Evolutionary conservation across 257 asterid species (phyloP).

Genomic region (Solanum chmielewskii): DNA sequence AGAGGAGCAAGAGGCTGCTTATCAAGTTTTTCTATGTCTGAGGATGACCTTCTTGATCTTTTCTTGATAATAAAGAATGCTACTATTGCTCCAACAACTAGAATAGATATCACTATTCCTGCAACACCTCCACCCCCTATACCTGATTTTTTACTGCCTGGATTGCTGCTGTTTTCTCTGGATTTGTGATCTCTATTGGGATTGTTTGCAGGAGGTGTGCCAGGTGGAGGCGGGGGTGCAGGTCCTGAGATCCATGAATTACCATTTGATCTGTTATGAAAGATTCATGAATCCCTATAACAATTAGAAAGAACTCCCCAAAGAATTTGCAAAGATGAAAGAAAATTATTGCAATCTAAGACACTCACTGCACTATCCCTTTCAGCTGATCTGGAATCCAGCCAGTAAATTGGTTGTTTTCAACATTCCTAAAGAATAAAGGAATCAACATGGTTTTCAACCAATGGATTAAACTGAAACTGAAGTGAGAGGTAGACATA

Average conservation of each 20-base stretch:
- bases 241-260: constrained; percentile 66
- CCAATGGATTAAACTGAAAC: neutral
- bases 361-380: constrained; percentile 60
- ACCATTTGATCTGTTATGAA: constrained; percentile 48
- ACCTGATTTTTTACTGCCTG: constrained; percentile 49
- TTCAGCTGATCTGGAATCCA: constrained; percentile 72
- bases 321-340: neutral
- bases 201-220: constrained; percentile 72
- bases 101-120: constrained; percentile 65
- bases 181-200: constrained; percentile 38
- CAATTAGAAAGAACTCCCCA: neutral
- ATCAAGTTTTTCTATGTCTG: constrained; percentile 58
- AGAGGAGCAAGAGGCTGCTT: constrained; percentile 64
- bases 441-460: neutral
- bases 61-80: constrained; percentile 64
- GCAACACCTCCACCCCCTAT: constrained; percentile 84
- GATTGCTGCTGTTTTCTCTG: constrained; percentile 28
- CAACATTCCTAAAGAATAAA: constrained; percentile 49
- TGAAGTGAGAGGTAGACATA: neutral
- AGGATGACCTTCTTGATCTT: constrained; percentile 47
- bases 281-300: neutral
- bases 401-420: constrained; percentile 82
- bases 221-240: constrained; percentile 97
- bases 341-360: neutral
- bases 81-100: constrained; percentile 67